Base-by-base conservation (phyloP, 176 grass and related monocot species). In the Oryza glumipatula region DNA sequence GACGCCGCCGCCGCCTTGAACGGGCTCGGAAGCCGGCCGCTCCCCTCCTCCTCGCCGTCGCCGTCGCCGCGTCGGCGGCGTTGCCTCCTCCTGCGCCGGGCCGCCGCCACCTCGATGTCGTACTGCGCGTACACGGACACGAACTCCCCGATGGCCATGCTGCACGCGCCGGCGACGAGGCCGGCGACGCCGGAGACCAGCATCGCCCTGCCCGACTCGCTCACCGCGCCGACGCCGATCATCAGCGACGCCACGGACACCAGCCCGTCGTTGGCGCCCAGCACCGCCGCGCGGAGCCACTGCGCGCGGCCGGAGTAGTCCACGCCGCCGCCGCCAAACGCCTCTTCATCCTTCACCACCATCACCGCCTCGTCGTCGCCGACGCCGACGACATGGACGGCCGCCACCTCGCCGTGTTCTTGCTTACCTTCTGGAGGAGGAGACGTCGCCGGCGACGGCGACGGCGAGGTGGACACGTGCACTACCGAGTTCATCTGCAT, bases 261-360 rank as follows among this genome's bases (percentile, higher is more conserved):
- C 3, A 90, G 73, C 13, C 88, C 88, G 9, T 90, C 88, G 30
- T 83, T 90, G 47, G 88, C 84, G 24, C 88, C 88, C 28, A 90
- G 73, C 36, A 87, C 84, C n/a, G 88, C 88, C 56, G 88, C 84
- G 22, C 88, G 88, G 3, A 90, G 68, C 84, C 84, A 90, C 84
- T 86, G 84, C 41, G 82, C 87, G 13, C 76, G 58, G 11, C 41
- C 60, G 12, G 68, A 67, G 77, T 73, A 92, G 22, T 86, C 56
- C 1, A 81, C 79, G 26, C 74, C 65, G 16, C 23, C 45, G 6
- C 13, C 63, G 17, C 52, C 52, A 19, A 26, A 30, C 44, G 23
- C 38, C 30, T 28, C 49, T 10, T 49, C 56, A 14, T 9, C 22
- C 7, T 24, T 19, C 41, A 5, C 3, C 10, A 21, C 7, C 51